Conservation (phyloP, 305 asterid species). For the Solanum hybrid region DNA sequence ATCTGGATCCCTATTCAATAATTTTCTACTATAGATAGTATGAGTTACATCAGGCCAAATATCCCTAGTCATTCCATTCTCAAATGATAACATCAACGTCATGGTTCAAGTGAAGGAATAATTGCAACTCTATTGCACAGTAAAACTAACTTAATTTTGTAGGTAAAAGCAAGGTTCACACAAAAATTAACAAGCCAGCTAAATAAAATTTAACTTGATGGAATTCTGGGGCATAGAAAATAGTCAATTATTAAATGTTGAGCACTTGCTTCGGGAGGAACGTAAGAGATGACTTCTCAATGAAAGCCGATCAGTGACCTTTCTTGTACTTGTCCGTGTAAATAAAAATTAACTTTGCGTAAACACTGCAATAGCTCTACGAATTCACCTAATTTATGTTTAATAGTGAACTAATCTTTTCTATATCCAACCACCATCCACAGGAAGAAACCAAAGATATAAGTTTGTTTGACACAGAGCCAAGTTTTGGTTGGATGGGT, state of each 20-base stretch:
- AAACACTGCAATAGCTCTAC: no score
- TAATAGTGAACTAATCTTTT: no score
- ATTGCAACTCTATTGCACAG: neutral
- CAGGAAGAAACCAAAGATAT: neutral
- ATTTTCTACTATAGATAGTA: no score
- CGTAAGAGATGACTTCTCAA: neutral
- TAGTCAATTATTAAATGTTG: neutral
- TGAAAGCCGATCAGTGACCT: neutral
- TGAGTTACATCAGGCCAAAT: neutral
- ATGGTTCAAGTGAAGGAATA: neutral
- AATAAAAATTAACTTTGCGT: no score
- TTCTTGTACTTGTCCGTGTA: no score
- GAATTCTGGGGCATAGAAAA: neutral
- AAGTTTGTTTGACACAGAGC: neutral
- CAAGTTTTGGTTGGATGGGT: neutral
- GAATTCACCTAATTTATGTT: no score
- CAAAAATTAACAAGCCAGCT: no score
- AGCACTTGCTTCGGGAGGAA: neutral
- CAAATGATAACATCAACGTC: neutral
- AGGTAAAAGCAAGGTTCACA: neutral
- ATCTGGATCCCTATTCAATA: no score
- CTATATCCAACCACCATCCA: no score
- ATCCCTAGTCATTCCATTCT: neutral
- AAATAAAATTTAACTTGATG: no score
- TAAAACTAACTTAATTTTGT: neutral